These are phyloP conservation scores for Crucihimalaya himalaica DNA, from an alignment of 345 rosid genomes.

Conservation along the genomic window DNA sequence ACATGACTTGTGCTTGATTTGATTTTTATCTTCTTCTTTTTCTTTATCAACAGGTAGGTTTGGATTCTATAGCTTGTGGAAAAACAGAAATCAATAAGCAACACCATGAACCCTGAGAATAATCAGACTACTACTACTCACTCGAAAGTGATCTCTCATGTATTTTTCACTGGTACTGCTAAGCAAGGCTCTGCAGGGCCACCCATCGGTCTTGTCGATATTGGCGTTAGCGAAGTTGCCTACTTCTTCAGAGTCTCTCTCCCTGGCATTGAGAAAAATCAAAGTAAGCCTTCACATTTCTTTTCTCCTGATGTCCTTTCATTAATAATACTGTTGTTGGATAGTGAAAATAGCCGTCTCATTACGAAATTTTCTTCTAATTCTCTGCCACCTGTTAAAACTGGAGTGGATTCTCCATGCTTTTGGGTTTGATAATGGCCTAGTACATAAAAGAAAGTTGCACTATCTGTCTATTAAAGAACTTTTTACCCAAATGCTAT, in stretches of 20 bases:
- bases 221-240: conserved; percentile 64
- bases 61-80: conserved; percentile 8
- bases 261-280: conserved; percentile 59
- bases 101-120: conserved; percentile 31
- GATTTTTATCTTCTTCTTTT: conserved; percentile 1
- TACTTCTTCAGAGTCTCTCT: conserved; percentile 70
- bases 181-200: conserved; percentile 55
- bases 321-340: not conserved
- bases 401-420: not conserved
- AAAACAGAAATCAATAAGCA: not conserved
- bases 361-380: not conserved
- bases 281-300: conserved; percentile 47
- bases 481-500: conserved; percentile 9
- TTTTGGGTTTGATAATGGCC: not conserved
- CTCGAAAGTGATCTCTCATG: conserved; percentile 40
- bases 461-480: conserved; percentile 7
- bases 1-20: not conserved
- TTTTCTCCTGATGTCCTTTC: not conserved
- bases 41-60: not conserved
- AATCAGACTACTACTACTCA: conserved; percentile 8
- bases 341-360: not conserved
- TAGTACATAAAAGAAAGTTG: not conserved
- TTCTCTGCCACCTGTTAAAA: not conserved
- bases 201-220: conserved; percentile 62
- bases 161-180: conserved; percentile 57